These are phyloP conservation scores for Rubus idaeus DNA, from an alignment of 306 rosid genomes.

Conservation along the genomic window DNA sequence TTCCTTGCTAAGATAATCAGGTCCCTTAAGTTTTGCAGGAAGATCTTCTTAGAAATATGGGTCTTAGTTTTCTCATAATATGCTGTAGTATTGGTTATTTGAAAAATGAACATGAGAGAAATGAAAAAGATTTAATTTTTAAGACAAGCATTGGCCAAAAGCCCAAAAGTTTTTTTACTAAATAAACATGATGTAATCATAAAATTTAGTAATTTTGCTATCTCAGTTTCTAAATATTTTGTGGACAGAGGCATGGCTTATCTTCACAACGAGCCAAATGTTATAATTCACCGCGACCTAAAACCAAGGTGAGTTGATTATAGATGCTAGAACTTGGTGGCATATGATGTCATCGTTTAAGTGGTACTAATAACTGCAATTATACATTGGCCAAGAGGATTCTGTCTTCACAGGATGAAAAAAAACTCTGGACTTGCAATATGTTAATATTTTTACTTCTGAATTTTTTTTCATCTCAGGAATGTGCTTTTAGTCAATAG, in stretches of 20 bases:
- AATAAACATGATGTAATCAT: conserved; percentile 5
- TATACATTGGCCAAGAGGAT: background rate
- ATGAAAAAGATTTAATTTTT: background rate
- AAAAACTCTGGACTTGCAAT: conserved; percentile 7
- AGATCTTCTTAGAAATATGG: background rate
- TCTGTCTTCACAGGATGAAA: background rate
- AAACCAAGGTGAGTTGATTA: conserved; percentile 74
- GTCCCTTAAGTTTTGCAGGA: background rate
- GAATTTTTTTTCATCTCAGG: conserved; percentile 49
- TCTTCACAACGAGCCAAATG: conserved; percentile 95
- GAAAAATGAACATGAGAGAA: conserved; percentile 5
- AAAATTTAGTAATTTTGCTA: conserved; percentile 32
- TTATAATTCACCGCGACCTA: conserved; percentile 83
- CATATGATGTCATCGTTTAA: background rate
- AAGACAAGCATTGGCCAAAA: background rate
- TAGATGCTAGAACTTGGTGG: conserved; percentile 21
- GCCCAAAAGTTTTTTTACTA: background rate
- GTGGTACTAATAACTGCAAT: background rate
- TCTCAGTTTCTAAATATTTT: conserved; percentile 24
- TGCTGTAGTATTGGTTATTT: background rate
- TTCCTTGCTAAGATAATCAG: background rate
- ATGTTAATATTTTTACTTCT: conserved; percentile 9
- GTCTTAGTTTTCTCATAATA: background rate
- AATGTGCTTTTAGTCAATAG: conserved; percentile 95
- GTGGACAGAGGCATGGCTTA: conserved; percentile 86